A percentile compares a stretch with the other conserved stretches of the same genome.
Conservation (phyloP, 257 asterid species). For the Nyctanthes arbortristis region DNA sequence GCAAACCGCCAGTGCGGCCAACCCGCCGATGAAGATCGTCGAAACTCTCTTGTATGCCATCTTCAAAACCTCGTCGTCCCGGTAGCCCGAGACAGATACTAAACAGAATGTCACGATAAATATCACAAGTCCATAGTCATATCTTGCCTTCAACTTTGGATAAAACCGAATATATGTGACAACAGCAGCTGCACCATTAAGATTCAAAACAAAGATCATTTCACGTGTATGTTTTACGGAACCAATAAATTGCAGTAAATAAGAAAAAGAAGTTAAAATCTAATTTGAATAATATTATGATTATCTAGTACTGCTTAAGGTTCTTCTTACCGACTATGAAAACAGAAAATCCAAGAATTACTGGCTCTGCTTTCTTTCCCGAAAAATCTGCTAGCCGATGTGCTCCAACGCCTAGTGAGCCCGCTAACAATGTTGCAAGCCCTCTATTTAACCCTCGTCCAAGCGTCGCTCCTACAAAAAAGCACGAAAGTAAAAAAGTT, state of each 20-base stretch:
- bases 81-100: slow-evolving; percentile 26
- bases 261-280: not conserved
- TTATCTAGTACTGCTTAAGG: not conserved
- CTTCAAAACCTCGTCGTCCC: slow-evolving; percentile 27
- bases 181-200: slow-evolving; percentile 16
- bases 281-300: no score
- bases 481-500: not conserved
- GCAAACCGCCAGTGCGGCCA: slow-evolving; percentile 16
- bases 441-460: slow-evolving; percentile 45
- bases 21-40: slow-evolving; percentile 25
- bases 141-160: slow-evolving; percentile 26
- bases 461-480: slow-evolving; percentile 47
- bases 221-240: no score
- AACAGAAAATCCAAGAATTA: slow-evolving; percentile 33
- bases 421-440: slow-evolving; percentile 41
- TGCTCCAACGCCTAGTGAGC: slow-evolving; percentile 37
- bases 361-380: slow-evolving; percentile 31
- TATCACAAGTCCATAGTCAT: slow-evolving; percentile 29
- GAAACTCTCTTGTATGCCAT: slow-evolving; percentile 24
- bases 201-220: not conserved
- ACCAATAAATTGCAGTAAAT: no score
- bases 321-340: slow-evolving; percentile 33
- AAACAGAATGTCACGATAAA: slow-evolving; percentile 28
- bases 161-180: slow-evolving; percentile 23
- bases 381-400: slow-evolving; percentile 35